phyloP scores from a whole-genome alignment of 176 grass and related monocot species.

The Aegilops sharonensis region DNA sequence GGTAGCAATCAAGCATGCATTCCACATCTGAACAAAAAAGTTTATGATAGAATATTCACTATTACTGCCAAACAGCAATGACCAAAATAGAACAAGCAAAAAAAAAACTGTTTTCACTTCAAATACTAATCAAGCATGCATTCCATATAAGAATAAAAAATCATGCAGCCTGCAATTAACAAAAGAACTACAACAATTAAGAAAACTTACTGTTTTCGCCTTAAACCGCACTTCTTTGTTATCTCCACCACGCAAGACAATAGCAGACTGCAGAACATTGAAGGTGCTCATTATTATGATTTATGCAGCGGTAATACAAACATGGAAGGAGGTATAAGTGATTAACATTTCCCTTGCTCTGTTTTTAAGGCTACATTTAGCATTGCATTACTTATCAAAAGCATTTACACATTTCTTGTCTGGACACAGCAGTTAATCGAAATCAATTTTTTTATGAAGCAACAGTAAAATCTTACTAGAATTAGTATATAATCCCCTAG shows the following conservation, averaged over 20 bases:
- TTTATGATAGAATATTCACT: neutral
- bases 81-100: neutral
- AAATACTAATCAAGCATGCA: too few relatives aligned
- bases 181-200: too few relatives aligned
- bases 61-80: neutral
- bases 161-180: neutral
- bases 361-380: neutral
- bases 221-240: slow-evolving; percentile 79
- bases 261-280: slow-evolving; percentile 47
- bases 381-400: neutral
- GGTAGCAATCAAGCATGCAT: neutral
- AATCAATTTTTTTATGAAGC: neutral
- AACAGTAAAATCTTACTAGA: neutral
- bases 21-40: neutral
- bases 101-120: too few relatives aligned
- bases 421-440: neutral
- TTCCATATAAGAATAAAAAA: neutral
- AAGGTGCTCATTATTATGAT: too few relatives aligned
- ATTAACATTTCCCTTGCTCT: neutral
- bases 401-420: neutral
- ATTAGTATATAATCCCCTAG: neutral
- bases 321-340: too few relatives aligned
- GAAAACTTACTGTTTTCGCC: slow-evolving; percentile 66
- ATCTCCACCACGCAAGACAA: slow-evolving; percentile 48
- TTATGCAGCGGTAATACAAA: too few relatives aligned